Percentiles rank a stretch among this genome's conserved stretches.
These are phyloP conservation scores for Lactarius sp. DNA, from an alignment of 768 basidiomycete species.

Conservation along the genomic window DNA sequence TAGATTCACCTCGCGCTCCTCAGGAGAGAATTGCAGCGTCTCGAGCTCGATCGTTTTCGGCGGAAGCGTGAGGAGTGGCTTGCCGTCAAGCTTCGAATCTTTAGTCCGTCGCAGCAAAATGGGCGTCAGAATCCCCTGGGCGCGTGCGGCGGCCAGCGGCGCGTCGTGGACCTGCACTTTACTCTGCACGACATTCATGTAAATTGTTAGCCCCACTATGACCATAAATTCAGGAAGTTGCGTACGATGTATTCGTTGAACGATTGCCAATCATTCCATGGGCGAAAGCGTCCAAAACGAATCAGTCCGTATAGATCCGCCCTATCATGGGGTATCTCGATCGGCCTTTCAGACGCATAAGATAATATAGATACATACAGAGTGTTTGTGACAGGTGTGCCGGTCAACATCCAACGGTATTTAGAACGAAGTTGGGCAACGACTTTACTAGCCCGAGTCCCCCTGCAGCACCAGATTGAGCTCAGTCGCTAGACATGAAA, in stretches of 20 bases:
- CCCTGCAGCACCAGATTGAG: slow-evolving; percentile 31
- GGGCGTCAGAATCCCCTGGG: slow-evolving; percentile 62
- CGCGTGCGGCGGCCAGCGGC: slow-evolving; percentile 58
- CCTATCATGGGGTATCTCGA: slow-evolving; percentile 31
- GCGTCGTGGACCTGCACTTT: slow-evolving; percentile 54
- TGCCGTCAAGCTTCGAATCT: slow-evolving; percentile 57
- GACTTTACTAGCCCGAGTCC: slow-evolving; percentile 53
- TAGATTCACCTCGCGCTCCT: slow-evolving; percentile 55
- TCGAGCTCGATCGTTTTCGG: slow-evolving; percentile 56
- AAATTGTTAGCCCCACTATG: not conserved
- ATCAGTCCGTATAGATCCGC: slow-evolving; percentile 68
- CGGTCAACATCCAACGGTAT: slow-evolving; percentile 77
- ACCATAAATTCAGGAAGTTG: not conserved
- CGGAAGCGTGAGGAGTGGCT: slow-evolving; percentile 62
- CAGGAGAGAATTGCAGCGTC: slow-evolving; percentile 54
- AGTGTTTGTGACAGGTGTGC: slow-evolving; percentile 70
- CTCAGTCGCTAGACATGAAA: not conserved
- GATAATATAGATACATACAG: slow-evolving; percentile 38
- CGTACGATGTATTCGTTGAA: slow-evolving; percentile 57
- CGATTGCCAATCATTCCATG: slow-evolving; percentile 67
- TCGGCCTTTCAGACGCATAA: not conserved
- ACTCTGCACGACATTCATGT: slow-evolving; percentile 34
- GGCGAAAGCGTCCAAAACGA: slow-evolving; percentile 62
- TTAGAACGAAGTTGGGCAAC: slow-evolving; percentile 56
- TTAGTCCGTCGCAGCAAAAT: slow-evolving; percentile 73